Conservation (phyloP, 202 grass and related monocot genomes). For the Panicum hallii region DNA sequence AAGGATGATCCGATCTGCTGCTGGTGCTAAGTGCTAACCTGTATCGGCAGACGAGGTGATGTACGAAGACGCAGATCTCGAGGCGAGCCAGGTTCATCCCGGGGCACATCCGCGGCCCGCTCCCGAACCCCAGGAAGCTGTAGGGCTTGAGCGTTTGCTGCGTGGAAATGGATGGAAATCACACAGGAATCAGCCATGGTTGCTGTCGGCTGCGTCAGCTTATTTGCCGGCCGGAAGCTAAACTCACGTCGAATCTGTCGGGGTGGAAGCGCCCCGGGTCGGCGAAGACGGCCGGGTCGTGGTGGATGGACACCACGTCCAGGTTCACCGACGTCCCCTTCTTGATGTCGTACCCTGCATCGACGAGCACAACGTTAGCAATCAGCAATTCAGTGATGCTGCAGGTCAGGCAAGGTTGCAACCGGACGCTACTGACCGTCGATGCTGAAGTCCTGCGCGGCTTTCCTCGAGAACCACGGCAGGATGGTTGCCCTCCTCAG, state of each 20-base stretch:
- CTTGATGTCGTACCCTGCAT: slow-evolving; percentile 56
- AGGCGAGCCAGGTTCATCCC: slow-evolving; percentile 66
- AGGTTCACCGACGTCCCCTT: slow-evolving; percentile 71
- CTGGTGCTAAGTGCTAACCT: slow-evolving; percentile 6
- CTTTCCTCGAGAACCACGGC: slow-evolving; percentile 72
- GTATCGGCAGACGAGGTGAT: slow-evolving; percentile 67
- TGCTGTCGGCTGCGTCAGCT: too few relatives aligned
- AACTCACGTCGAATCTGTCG: slow-evolving; percentile 55
- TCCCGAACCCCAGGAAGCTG: slow-evolving; percentile 73
- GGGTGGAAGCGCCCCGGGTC: slow-evolving; percentile 61
- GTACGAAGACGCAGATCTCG: slow-evolving; percentile 72
- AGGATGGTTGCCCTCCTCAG: slow-evolving; percentile 74
- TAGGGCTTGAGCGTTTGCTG: slow-evolving; percentile 59
- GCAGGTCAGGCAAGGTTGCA: neutral
- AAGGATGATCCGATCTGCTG: too few relatives aligned
- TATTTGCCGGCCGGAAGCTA: too few relatives aligned
- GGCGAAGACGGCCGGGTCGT: slow-evolving; percentile 61
- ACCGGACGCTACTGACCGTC: slow-evolving; percentile 38
- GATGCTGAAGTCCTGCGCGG: slow-evolving; percentile 65
- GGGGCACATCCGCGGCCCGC: slow-evolving; percentile 67
- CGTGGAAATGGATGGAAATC: neutral
- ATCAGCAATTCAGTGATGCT: neutral
- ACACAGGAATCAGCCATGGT: neutral
- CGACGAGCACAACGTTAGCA: too few relatives aligned
- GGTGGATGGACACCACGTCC: slow-evolving; percentile 83